A percentile compares a stretch with the other conserved stretches of the same genome.
phyloP scores from a whole-genome alignment of 2,329 filamentous ascomycete genomes.

The Curvularia sp. region DNA sequence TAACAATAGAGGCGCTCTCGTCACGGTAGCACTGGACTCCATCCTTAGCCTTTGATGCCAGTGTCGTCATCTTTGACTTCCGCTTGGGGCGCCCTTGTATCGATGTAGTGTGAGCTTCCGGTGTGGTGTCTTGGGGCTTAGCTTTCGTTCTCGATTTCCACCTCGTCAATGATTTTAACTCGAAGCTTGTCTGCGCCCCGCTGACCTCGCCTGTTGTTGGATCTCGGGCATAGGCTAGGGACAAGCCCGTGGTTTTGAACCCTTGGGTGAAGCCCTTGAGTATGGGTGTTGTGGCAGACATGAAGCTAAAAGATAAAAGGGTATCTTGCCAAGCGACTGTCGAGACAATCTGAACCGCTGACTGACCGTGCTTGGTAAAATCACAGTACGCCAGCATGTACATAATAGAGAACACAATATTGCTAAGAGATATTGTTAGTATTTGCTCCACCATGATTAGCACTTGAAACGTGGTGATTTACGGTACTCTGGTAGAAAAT shows the following conservation, averaged over 20 bases:
- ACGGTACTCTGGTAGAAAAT: constrained; percentile 15
- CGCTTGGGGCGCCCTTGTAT: not conserved
- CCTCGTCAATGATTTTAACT: not conserved
- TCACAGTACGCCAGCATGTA: constrained; percentile 6
- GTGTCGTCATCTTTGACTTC: not conserved
- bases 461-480: not conserved
- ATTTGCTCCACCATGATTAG: not conserved
- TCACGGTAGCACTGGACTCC: not conserved
- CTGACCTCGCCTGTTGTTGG: not conserved
- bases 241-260: constrained; percentile 11
- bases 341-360: constrained; percentile 10
- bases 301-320: constrained; percentile 11
- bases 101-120: not conserved
- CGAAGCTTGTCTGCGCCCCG: constrained; percentile 1
- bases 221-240: constrained; percentile 5
- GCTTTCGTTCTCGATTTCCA: not conserved
- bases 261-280: constrained; percentile 10
- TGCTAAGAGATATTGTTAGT: constrained; percentile 1
- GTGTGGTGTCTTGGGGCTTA: not conserved
- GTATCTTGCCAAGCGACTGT: constrained; percentile 14
- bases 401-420: constrained; percentile 9
- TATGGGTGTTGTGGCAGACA: constrained; percentile 14
- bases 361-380: not conserved
- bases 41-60: not conserved
- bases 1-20: constrained; percentile 11